Conservation (phyloP, 2,329 filamentous ascomycete species). For the Chrysoporthe austroafricana region DNA sequence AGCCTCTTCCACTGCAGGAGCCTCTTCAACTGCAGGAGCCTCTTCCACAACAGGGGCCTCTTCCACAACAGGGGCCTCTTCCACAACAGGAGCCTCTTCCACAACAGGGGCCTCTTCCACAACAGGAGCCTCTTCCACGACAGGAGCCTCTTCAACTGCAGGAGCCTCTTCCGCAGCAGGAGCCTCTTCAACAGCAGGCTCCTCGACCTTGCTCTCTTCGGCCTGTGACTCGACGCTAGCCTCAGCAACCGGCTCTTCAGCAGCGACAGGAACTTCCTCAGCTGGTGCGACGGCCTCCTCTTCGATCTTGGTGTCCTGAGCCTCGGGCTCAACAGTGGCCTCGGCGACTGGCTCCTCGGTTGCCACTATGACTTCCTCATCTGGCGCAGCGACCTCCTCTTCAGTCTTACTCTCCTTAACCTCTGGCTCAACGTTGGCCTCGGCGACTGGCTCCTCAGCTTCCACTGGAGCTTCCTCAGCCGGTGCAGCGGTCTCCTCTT, state of each 20-base stretch:
- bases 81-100: no score
- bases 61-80: no score
- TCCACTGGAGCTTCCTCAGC: background rate
- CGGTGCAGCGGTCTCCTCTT: background rate
- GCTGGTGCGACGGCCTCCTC: slow-evolving; percentile 5
- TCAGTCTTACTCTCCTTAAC: slow-evolving; percentile 17
- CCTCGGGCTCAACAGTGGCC: slow-evolving; percentile 6
- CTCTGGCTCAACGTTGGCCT: slow-evolving; percentile 12
- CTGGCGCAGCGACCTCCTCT: slow-evolving; percentile 1
- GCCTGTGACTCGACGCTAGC: slow-evolving; percentile 7
- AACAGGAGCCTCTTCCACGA: no score
- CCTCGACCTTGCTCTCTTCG: slow-evolving; percentile 15
- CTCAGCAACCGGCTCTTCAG: slow-evolving; percentile 9
- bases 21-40: no score
- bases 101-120: no score
- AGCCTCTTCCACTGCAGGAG: no score
- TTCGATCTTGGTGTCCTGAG: slow-evolving; percentile 15
- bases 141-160: no score
- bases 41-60: no score
- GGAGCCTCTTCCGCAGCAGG: no score
- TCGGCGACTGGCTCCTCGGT: slow-evolving; percentile 24
- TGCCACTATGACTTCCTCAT: slow-evolving; percentile 10
- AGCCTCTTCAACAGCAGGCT: no score
- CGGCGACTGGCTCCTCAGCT: slow-evolving; percentile 17
- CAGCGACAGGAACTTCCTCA: slow-evolving; percentile 12